Percentiles rank a stretch among this genome's conserved stretches.
These are phyloP conservation scores for Trifolium repens DNA, from an alignment of 306 rosid species.

Conservation along the genomic window DNA sequence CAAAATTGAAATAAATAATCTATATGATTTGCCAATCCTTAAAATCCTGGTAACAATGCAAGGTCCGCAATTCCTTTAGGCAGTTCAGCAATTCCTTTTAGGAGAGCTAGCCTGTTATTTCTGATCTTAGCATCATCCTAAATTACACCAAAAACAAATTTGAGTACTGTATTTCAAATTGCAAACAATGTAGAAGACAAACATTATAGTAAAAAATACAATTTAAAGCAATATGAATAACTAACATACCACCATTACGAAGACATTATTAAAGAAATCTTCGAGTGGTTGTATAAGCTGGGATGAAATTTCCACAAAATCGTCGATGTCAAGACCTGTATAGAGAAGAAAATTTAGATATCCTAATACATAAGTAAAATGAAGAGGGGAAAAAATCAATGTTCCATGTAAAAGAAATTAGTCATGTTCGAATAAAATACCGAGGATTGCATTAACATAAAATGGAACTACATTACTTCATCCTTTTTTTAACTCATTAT, in stretches of 20 bases:
- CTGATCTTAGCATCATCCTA: constrained; percentile 84
- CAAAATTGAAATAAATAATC: constrained; percentile 36
- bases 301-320: constrained; percentile 70
- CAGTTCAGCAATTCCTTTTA: constrained; percentile 82
- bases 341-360: constrained; percentile 29
- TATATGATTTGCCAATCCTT: constrained; percentile 28
- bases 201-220: background rate
- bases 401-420: background rate
- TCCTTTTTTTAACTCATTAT: no score
- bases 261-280: constrained; percentile 80
- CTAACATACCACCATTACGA: constrained; percentile 97
- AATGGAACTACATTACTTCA: no score
- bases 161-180: background rate
- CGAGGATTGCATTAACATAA: no score
- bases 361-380: constrained; percentile 15
- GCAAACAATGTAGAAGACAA: background rate
- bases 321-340: constrained; percentile 71
- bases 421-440: no score
- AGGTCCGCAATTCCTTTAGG: constrained; percentile 90
- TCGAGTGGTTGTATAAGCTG: constrained; percentile 87
- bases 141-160: constrained; percentile 18
- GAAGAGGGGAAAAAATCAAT: background rate
- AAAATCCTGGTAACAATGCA: constrained; percentile 82
- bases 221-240: constrained; percentile 30
- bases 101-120: constrained; percentile 77